Conservation (phyloP, 768 basidiomycete species). For the Sistotremastrum niveocremeum region DNA sequence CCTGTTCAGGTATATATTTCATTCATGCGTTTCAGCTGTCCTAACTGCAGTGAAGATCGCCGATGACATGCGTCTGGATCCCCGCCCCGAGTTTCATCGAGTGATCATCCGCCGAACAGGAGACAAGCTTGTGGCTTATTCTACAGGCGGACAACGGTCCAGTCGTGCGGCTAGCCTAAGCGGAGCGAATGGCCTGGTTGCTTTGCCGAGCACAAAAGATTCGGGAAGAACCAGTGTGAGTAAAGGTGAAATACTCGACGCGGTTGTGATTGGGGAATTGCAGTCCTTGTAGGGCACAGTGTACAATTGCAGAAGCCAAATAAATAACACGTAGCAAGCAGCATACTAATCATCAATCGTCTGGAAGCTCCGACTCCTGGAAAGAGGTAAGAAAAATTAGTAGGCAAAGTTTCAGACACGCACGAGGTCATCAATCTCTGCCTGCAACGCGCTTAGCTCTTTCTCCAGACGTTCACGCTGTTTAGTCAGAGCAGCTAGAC, state of each 20-base stretch:
- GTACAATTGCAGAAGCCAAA: too few relatives aligned
- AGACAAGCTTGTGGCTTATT: conserved; percentile 48
- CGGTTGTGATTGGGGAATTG: conserved; percentile 60
- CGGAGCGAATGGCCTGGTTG: conserved; percentile 68
- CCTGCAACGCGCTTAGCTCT: too few relatives aligned
- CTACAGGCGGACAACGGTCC: conserved; percentile 80
- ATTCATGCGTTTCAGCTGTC: background rate
- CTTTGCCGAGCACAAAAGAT: conserved; percentile 37
- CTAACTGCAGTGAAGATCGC: conserved; percentile 5
- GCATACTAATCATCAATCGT: too few relatives aligned
- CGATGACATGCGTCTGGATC: conserved; percentile 50
- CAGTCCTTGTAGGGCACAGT: conserved; percentile 4
- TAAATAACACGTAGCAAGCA: too few relatives aligned
- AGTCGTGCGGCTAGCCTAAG: conserved; percentile 69
- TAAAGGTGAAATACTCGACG: conserved; percentile 41
- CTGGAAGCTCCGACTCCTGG: too few relatives aligned
- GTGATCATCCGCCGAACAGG: conserved; percentile 37
- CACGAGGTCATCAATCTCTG: too few relatives aligned
- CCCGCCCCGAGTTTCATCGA: conserved; percentile 75
- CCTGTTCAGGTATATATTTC: conserved; percentile 41
- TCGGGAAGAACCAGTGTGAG: conserved; percentile 25
- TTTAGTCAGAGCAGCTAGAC: too few relatives aligned
- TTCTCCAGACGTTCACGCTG: too few relatives aligned
- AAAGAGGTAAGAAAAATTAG: too few relatives aligned
- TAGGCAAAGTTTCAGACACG: too few relatives aligned